Evolutionary conservation across 2,329 filamentous ascomycete genomes (phyloP), one percentile per base, ranked within the genome.

Genomic region (Alternaria consortialis): DNA sequence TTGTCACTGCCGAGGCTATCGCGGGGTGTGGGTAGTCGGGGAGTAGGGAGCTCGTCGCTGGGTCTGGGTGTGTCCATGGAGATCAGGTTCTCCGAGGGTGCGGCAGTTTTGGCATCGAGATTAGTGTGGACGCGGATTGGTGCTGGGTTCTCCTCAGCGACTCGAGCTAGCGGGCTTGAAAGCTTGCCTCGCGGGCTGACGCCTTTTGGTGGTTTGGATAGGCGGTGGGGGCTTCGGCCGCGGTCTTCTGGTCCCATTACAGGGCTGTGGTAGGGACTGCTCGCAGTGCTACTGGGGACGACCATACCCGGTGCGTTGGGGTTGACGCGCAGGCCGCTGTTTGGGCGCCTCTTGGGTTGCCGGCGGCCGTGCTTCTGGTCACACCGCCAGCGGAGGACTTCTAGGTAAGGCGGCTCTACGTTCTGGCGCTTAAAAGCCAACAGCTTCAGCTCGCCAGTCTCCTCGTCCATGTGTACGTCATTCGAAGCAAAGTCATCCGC

Each of bases 401-500:
- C 94, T 75, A 99, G 89, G 79, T 98, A 99, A 27, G 90, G 86
- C 20, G 95, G 95, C 80, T 98, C 94, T 56, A 97, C 92, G 56
- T 92, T 92, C 67, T 91, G 88, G 53, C 90, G 87, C 68, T 70
- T 73, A 84, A 98, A 98, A 77, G 97, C 93, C 70, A 91, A 89
- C 72, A 99, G 84, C 82, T 97, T 97, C 69, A 99, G 86, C 80
- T 98, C 95, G 70, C 90, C 88, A 56, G 86, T 92, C 15, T 99
- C 95, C 73, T 99, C 95, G 67, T 98, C 94, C 54, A 99, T 91
- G 72, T 88, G 91, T 84, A 93, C 94, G 79, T 97, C 96, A 65
- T 92, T 91, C 69, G 92, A 95, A 71, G 91, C 95, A 72, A 99
- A 83, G 74, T 99, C 95, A 74, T 99, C 95, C 31, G 95, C 93